Evolutionary conservation across 2,329 filamentous ascomycete species (phyloP).

Genomic region (Curvularia sp.): DNA sequence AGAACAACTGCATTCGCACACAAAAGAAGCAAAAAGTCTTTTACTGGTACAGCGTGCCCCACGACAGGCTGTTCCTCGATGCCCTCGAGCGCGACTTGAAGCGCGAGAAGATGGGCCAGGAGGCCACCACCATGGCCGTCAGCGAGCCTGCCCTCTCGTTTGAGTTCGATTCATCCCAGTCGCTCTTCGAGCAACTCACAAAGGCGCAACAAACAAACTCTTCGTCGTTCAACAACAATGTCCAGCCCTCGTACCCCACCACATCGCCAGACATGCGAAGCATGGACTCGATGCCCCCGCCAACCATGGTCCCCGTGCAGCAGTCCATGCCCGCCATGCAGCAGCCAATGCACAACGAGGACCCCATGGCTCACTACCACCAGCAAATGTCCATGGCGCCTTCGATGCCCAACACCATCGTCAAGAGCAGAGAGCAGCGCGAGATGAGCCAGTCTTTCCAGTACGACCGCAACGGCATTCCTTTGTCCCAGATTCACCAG

Average conservation of each 20-base stretch:
- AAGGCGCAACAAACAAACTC: conserved; percentile 99
- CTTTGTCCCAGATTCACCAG: conserved; percentile 82
- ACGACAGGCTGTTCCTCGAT: conserved; percentile 96
- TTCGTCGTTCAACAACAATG: conserved; percentile 84
- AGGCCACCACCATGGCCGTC: conserved; percentile 94
- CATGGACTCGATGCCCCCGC: conserved; percentile 93
- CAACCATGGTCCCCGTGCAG: conserved; percentile 72
- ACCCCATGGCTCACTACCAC: conserved; percentile 73
- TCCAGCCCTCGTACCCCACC: conserved; percentile 73
- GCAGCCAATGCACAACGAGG: conserved; percentile 65
- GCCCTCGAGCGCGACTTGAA: conserved; percentile 96
- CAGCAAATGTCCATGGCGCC: conserved; percentile 76
- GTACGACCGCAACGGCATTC: conserved; percentile 91
- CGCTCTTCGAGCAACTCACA: conserved; percentile 97
- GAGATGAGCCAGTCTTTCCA: conserved; percentile 77
- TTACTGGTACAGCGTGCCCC: conserved; percentile 99
- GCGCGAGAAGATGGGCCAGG: conserved; percentile 99
- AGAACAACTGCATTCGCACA: conserved; percentile 99
- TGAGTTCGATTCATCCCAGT: conserved; percentile 99
- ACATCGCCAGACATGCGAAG: conserved; percentile 88
- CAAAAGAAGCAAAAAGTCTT: conserved; percentile 99
- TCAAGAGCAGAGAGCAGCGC: conserved; percentile 85
- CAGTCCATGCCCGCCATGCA: conserved; percentile 50
- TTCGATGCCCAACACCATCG: conserved; percentile 72
- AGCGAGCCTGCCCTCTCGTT: conserved; percentile 97